phyloP scores from a whole-genome alignment of 805 yeast species.

The Candida ulmi region DNA sequence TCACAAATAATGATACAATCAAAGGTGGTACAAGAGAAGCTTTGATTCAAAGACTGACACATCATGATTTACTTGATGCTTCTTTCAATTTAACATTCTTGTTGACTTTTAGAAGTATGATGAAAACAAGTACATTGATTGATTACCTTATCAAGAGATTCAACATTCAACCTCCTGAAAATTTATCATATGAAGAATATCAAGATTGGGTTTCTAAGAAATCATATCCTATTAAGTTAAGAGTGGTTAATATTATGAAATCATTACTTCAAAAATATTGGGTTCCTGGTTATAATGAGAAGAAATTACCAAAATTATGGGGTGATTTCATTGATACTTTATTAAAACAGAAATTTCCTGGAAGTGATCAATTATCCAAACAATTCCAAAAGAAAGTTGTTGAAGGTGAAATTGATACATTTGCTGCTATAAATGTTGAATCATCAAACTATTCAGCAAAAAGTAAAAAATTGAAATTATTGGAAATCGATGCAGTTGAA shows the following conservation, averaged over 20 bases:
- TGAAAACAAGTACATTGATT: constrained; percentile 59
- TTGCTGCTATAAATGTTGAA: constrained; percentile 4
- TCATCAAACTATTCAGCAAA: constrained; percentile 10
- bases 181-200: constrained; percentile 76
- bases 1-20: constrained; percentile 64
- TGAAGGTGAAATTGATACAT: constrained; percentile 3
- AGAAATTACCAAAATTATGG: constrained; percentile 32
- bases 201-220: constrained; percentile 70
- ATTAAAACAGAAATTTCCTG: constrained; percentile 36
- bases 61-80: constrained; percentile 58
- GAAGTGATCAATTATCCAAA: constrained; percentile 33
- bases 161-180: constrained; percentile 78
- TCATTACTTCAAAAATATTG: constrained; percentile 65
- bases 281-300: constrained; percentile 54
- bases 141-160: constrained; percentile 58
- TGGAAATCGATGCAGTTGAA: constrained; percentile 68
- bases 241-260: constrained; percentile 64
- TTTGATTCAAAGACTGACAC: constrained; percentile 72
- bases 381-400: constrained; percentile 31
- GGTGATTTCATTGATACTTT: constrained; percentile 35
- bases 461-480: constrained; percentile 39
- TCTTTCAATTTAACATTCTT: constrained; percentile 65
- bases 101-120: constrained; percentile 70
- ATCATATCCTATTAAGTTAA: constrained; percentile 56
- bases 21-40: constrained; percentile 84